Evolutionary conservation across 1,284 basidiomycete genomes (phyloP).

Genomic region (Xerocomus cyaneibrunnescens): DNA sequence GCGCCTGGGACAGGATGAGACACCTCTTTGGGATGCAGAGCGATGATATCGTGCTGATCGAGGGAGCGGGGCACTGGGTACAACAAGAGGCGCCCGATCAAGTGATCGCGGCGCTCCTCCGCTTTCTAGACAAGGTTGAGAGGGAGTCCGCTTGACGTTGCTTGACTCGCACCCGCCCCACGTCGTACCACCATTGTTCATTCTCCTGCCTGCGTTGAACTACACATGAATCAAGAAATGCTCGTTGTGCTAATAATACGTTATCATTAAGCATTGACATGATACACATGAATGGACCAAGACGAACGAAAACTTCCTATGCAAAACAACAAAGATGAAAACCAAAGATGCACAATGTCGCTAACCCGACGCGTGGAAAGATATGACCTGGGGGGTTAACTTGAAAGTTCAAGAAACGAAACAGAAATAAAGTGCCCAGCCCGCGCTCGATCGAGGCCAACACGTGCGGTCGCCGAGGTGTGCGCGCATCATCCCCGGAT

Average conservation of each 20-base stretch:
- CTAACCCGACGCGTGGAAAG: slow-evolving; percentile 1
- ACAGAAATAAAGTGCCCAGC: not conserved
- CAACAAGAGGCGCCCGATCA: slow-evolving; percentile 50
- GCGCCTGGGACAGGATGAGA: slow-evolving; percentile 47
- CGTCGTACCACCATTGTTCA: not conserved
- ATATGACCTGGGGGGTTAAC: slow-evolving; percentile 4
- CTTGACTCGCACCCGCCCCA: not conserved
- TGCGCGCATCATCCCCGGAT: not conserved
- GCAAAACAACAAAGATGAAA: slow-evolving; percentile 27
- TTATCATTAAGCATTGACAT: slow-evolving; percentile 22
- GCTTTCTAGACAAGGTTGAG: slow-evolving; percentile 21
- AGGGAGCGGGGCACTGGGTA: slow-evolving; percentile 62
- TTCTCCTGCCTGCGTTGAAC: slow-evolving; percentile 2
- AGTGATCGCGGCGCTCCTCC: slow-evolving; percentile 22
- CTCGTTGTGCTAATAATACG: slow-evolving; percentile 21
- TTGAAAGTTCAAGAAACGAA: slow-evolving; percentile 8
- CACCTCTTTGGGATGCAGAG: slow-evolving; percentile 32
- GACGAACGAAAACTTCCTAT: slow-evolving; percentile 17
- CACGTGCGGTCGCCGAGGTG: not conserved
- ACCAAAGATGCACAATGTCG: slow-evolving; percentile 9
- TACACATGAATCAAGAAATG: slow-evolving; percentile 17
- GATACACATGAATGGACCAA: slow-evolving; percentile 28
- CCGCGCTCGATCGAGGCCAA: not conserved
- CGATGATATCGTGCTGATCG: slow-evolving; percentile 52
- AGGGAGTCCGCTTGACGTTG: not conserved